Conservation (phyloP, 257 asterid genomes). For the Scutellaria barbata region DNA sequence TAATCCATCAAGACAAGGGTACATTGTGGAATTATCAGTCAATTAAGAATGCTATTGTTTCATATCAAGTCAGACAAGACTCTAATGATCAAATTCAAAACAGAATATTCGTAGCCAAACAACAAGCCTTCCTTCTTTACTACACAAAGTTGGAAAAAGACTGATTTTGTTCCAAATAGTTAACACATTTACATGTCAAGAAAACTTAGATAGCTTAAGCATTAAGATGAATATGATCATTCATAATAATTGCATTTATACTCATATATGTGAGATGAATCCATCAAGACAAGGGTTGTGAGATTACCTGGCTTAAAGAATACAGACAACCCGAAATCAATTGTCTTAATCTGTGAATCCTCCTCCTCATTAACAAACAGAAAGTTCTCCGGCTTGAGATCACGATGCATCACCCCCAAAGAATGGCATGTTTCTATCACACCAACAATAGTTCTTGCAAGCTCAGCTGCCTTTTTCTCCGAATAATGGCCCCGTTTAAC, state of each 20-base stretch:
- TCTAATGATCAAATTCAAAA: too few relatives aligned
- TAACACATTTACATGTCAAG: too few relatives aligned
- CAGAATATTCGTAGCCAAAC: too few relatives aligned
- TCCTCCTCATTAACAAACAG: conserved; percentile 66
- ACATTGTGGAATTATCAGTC: too few relatives aligned
- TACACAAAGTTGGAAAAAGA: too few relatives aligned
- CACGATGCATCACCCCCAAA: conserved; percentile 89
- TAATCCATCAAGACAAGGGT: too few relatives aligned
- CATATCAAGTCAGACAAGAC: too few relatives aligned
- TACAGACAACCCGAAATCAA: conserved; percentile 80
- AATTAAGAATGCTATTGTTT: too few relatives aligned
- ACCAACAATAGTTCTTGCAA: conserved; percentile 77
- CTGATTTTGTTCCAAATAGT: neutral
- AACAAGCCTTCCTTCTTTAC: too few relatives aligned
- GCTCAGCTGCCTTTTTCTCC: conserved; percentile 90
- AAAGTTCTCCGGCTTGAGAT: conserved; percentile 88
- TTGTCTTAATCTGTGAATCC: conserved; percentile 70
- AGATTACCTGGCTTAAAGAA: conserved; percentile 85
- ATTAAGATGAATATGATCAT: too few relatives aligned
- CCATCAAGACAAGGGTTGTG: neutral
- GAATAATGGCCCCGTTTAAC: conserved; percentile 83
- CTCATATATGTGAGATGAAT: neutral
- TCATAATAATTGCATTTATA: too few relatives aligned
- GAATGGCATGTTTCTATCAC: conserved; percentile 87
- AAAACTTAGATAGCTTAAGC: too few relatives aligned